Evolutionary conservation across 1,284 basidiomycete genomes (phyloP), one percentile per base, ranked within the genome.

Genomic region (Pseudozyma hubeiensis): DNA sequence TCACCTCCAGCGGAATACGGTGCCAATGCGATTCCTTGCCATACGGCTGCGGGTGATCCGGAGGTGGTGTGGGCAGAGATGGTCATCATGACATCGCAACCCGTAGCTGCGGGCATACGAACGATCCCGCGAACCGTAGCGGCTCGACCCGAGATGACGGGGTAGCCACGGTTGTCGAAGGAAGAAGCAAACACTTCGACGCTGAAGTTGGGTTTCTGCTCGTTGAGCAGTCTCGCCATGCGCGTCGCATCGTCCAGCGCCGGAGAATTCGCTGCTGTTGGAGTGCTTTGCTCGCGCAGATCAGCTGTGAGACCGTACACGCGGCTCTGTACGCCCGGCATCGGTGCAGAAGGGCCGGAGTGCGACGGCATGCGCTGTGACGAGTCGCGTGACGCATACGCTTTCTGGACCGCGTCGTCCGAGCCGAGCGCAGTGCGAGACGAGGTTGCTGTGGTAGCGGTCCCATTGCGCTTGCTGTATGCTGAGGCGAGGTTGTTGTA

Each of bases 81-180:
- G 77, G 70, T 75, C 69, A 81, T 75, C 50, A 70, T 57, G 34
- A 81, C 73, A 31, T 81, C 73, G 55, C 74, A 78, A 19, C 67
- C 65, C 31, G 66, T 63, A 13, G 63, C 46, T 17, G 76, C 68
- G 5, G 58, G 53, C 66, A 79, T 77, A 16, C 78, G 70, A 0
- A 81, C 55, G 16, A 68, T 63, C 31, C 78, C 79, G 8, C 62
- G 53, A 37, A 81, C 53, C 6, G 51, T 48, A 4, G 78, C 74
- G 24, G 64, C 79, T 0, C 77, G 56, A 24, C 79, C 79, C 4
- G 70, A 63, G 30, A 73, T 61, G 35, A 81, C 61, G 7, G 79
- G 79, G 29, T 79, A 80, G 14, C 78, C 79, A 48, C 79, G 69
- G 24, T 66, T 57, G 48, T 81, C 79, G 33, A 81, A 81, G 6